Conservation (phyloP, 352 stramenopile genomes). For the Globisporangium megalacanthum region DNA sequence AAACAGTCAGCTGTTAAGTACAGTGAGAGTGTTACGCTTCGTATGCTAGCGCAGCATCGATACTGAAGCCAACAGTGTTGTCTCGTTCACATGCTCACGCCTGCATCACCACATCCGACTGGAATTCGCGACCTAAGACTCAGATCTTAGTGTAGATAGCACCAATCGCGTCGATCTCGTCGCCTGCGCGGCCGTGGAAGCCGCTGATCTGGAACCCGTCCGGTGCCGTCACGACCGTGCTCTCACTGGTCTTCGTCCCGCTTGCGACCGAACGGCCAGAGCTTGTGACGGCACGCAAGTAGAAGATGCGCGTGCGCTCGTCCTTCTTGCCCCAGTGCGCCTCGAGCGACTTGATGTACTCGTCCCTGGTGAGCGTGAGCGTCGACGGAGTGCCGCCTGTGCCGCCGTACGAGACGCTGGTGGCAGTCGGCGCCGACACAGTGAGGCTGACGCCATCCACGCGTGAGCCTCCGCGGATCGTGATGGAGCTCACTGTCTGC, state of each 20-base stretch:
- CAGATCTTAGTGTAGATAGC: conserved; percentile 41
- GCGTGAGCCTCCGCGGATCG: conserved; percentile 22
- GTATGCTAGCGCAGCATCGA: too few species aligned
- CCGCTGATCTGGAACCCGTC: conserved; percentile 37
- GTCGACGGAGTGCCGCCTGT: conserved; percentile 25
- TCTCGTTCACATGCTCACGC: too few species aligned
- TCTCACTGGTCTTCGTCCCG: conserved; percentile 29
- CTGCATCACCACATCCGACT: too few species aligned
- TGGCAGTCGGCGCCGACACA: conserved; percentile 10
- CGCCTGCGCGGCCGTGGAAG: conserved; percentile 38
- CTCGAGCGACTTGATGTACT: conserved; percentile 44
- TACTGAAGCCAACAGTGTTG: too few species aligned
- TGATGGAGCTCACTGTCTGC: conserved; percentile 26
- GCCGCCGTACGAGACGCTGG: conserved; percentile 31
- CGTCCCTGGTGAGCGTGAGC: conserved; percentile 28
- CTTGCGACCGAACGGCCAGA: conserved; percentile 19
- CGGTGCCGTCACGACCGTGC: conserved; percentile 24
- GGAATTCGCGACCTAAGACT: background rate
- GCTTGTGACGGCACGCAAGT: conserved; percentile 35
- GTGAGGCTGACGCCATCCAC: conserved; percentile 38
- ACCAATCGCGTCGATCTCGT: conserved; percentile 36
- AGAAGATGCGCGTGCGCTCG: conserved; percentile 35
- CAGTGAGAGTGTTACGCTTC: too few species aligned
- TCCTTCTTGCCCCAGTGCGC: conserved; percentile 39
- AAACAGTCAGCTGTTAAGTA: background rate